Base-by-base conservation (phyloP, 352 stramenopile genomes). In the Phytopythium oedochilum region DNA sequence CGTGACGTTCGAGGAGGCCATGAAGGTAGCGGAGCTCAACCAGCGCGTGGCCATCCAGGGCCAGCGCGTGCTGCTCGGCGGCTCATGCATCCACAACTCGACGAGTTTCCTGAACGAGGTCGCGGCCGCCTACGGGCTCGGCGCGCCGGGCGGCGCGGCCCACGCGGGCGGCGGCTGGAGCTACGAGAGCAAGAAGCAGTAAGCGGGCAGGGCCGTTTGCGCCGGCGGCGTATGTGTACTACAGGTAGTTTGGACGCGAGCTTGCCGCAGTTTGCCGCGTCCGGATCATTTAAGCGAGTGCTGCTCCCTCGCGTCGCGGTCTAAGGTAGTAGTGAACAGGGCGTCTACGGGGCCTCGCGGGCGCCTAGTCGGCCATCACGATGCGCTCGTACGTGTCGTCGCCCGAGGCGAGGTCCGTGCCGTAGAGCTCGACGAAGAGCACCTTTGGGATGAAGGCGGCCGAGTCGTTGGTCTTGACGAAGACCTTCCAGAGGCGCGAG, bases 1-100 rank as follows among this genome's bases (percentile, higher is more conserved):
- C 56, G 91, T 93, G 28, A 99, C 97, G 10, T 99, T 98, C 66
- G 97, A 99, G 71, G 97, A 99, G 77, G 94, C 96, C n/a, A 96
- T 88, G 52, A 98, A 98, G 62, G 89, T 99, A 42, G 92, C 81
- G 23, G 91, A 99, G 65, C 89, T 99, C 53, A 99, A 99, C 69
- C 68, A 92, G 63, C 89, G 89, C 54, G 65, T 86, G 25, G 78
- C 72, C 4, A 78, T 85, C 63, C 79, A 71, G 36, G 91, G 88
- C 46, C 75, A 90, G 61, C 83, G 91, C 43, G 86, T 99, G 38
- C 71, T 99, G 48, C 77, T 99, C 43, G 96, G 94, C 35, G 96
- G 96, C 53, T 97, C 92, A 31, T 97, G 83, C 52, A 89, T 99
- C 47, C 95, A 98, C 62, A 99, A 99, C 67, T 98, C 93, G 53